phyloP scores from a whole-genome alignment of 768 basidiomycete genomes.

The Melanogaster broomeanus region DNA sequence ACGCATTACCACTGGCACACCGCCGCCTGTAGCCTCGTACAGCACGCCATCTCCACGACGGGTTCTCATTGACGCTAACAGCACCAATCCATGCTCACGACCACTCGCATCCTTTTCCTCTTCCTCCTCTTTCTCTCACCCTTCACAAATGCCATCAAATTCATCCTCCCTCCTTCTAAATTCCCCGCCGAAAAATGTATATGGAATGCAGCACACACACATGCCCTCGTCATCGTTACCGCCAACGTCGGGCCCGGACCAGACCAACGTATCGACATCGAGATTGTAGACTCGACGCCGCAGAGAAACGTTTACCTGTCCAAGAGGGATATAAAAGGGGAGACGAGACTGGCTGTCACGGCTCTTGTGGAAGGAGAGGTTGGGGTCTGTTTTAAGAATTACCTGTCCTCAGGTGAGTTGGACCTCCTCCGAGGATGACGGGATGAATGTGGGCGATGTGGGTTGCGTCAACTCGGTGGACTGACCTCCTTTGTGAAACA shows the following conservation, averaged over 20 bases:
- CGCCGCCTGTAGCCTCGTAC: not conserved
- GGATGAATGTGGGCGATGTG: not conserved
- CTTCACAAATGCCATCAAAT: conserved; percentile 73
- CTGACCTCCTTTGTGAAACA: conserved; percentile 21
- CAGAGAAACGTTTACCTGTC: conserved; percentile 88
- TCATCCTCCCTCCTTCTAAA: conserved; percentile 68
- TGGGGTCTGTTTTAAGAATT: conserved; percentile 92
- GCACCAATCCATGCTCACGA: conserved; percentile 6
- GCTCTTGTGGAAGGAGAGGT: conserved; percentile 93
- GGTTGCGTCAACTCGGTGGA: not conserved
- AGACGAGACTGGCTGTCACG: conserved; percentile 92
- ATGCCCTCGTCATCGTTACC: conserved; percentile 93
- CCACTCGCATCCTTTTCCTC: not conserved
- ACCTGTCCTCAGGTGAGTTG: conserved; percentile 67
- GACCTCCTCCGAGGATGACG: not conserved
- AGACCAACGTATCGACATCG: conserved; percentile 87
- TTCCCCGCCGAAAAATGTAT: conserved; percentile 85
- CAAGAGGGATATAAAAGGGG: conserved; percentile 85
- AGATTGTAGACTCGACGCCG: conserved; percentile 87
- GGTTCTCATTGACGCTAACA: not conserved
- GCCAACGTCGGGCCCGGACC: conserved; percentile 82
- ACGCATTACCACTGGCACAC: too few relatives aligned
- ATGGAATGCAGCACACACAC: conserved; percentile 89
- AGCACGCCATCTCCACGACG: too few relatives aligned
- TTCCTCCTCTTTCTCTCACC: conserved; percentile 29